Percentiles rank a stretch among this genome's conserved stretches.
phyloP scores from a whole-genome alignment of 2,329 filamentous ascomycete genomes.

The Sporothrix inflata region DNA sequence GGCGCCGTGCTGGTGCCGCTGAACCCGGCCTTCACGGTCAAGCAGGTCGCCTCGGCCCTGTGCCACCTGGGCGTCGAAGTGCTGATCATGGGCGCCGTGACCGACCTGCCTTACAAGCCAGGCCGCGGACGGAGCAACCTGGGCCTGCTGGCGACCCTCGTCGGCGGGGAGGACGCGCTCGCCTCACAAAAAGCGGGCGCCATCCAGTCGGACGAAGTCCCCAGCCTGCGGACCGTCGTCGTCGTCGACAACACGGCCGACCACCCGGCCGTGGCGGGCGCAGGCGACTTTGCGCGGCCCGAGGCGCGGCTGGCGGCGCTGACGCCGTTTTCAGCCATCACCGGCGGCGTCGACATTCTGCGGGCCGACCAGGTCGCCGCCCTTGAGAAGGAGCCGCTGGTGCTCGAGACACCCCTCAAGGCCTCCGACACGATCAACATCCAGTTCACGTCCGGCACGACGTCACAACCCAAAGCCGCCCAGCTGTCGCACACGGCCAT shows the following conservation, averaged over 20 bases:
- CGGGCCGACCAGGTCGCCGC: neutral
- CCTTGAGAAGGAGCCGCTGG: slow-evolving; percentile 9
- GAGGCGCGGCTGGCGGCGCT: slow-evolving; percentile 42
- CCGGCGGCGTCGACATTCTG: slow-evolving; percentile 26
- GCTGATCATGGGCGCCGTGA: slow-evolving; percentile 84
- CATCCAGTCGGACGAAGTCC: slow-evolving; percentile 56
- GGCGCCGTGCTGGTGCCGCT: slow-evolving; percentile 93
- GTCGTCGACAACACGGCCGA: slow-evolving; percentile 74
- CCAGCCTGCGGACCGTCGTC: slow-evolving; percentile 71
- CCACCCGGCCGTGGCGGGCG: slow-evolving; percentile 51
- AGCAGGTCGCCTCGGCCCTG: slow-evolving; percentile 78
- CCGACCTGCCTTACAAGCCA: slow-evolving; percentile 73
- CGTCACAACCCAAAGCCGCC: slow-evolving; percentile 85
- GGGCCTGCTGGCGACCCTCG: slow-evolving; percentile 50
- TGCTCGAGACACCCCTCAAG: slow-evolving; percentile 50
- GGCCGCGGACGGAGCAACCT: slow-evolving; percentile 58
- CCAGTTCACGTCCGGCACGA: slow-evolving; percentile 97
- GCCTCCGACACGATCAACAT: slow-evolving; percentile 84
- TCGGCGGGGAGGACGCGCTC: slow-evolving; percentile 46
- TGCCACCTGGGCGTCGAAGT: slow-evolving; percentile 73
- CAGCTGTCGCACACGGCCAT: slow-evolving; percentile 85
- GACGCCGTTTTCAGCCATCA: slow-evolving; percentile 51
- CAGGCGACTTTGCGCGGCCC: slow-evolving; percentile 34
- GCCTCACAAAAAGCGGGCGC: slow-evolving; percentile 32
- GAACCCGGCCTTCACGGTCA: slow-evolving; percentile 84